These are phyloP conservation scores for Epichloe aotearoae DNA, from an alignment of 2,329 filamentous ascomycete species.

Conservation along the genomic window DNA sequence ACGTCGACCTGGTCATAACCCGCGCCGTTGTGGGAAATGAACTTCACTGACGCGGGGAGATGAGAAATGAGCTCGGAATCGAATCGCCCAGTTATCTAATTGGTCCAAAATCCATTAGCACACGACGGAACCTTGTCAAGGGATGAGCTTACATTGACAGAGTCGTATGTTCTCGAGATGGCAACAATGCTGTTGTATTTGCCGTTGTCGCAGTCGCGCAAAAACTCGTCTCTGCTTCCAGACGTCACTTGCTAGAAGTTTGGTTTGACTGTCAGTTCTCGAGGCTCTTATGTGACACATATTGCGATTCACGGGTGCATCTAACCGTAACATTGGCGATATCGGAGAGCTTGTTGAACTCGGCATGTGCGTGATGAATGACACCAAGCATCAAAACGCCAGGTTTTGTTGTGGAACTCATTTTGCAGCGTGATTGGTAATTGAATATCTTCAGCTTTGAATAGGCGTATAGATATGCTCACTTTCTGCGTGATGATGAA, in stretches of 20 bases:
- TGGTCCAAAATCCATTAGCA: not conserved
- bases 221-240: conserved; percentile 8
- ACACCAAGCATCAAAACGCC: conserved; percentile 10
- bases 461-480: no score
- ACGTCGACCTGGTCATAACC: conserved; percentile 63
- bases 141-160: conserved; percentile 3
- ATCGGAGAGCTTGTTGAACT: conserved; percentile 9
- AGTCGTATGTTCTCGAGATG: conserved; percentile 42
- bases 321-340: conserved; percentile 8
- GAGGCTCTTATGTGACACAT: not conserved
- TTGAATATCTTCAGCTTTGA: no score
- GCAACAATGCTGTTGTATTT: conserved; percentile 42
- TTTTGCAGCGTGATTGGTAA: not conserved
- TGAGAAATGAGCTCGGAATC: conserved; percentile 46
- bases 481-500: no score
- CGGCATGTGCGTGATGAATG: conserved; percentile 8
- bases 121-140: not conserved
- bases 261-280: not conserved
- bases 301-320: not conserved
- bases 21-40: conserved; percentile 26
- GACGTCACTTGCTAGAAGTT: conserved; percentile 7
- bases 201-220: conserved; percentile 40
- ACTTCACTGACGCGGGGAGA: conserved; percentile 26
- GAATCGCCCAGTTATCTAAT: conserved; percentile 43
- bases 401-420: conserved; percentile 2